phyloP scores from a whole-genome alignment of 2,329 filamentous ascomycete genomes.

The Akanthomyces muscarius region DNA sequence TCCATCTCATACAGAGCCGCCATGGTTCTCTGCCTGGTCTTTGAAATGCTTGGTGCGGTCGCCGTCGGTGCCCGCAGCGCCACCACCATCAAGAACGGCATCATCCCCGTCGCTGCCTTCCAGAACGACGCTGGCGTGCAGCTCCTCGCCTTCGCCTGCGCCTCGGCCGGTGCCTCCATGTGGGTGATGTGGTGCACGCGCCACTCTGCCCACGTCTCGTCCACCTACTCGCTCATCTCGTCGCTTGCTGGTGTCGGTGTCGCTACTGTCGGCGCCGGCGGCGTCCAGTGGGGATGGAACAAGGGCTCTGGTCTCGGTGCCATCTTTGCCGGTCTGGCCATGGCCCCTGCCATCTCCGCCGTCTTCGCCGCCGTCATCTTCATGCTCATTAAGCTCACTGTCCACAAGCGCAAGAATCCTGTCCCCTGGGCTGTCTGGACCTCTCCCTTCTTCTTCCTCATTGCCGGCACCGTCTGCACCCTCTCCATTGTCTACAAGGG shows the following conservation, averaged over 20 bases:
- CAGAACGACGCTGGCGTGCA: slow-evolving; percentile 59
- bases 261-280: slow-evolving; percentile 56
- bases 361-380: slow-evolving; percentile 66
- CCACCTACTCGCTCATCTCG: slow-evolving; percentile 68
- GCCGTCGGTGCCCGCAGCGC: slow-evolving; percentile 66
- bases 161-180: slow-evolving; percentile 58
- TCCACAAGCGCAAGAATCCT: slow-evolving; percentile 68
- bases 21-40: slow-evolving; percentile 62
- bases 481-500: slow-evolving; percentile 80
- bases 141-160: slow-evolving; percentile 63
- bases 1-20: slow-evolving; percentile 68
- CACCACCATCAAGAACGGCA: slow-evolving; percentile 76
- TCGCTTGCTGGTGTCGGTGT: slow-evolving; percentile 66
- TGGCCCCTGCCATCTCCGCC: slow-evolving; percentile 65
- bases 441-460: slow-evolving; percentile 72
- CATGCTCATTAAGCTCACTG: slow-evolving; percentile 66
- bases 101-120: slow-evolving; percentile 60
- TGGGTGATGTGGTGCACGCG: slow-evolving; percentile 81
- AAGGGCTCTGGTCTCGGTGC: slow-evolving; percentile 64
- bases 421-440: slow-evolving; percentile 69
- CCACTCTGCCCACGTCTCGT: slow-evolving; percentile 69
- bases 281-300: slow-evolving; percentile 69
- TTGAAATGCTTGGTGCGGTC: slow-evolving; percentile 65
- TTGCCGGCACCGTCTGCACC: slow-evolving; percentile 69
- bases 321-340: slow-evolving; percentile 66